Base-by-base conservation (phyloP, 345 rosid species). In the Populus alba region DNA sequence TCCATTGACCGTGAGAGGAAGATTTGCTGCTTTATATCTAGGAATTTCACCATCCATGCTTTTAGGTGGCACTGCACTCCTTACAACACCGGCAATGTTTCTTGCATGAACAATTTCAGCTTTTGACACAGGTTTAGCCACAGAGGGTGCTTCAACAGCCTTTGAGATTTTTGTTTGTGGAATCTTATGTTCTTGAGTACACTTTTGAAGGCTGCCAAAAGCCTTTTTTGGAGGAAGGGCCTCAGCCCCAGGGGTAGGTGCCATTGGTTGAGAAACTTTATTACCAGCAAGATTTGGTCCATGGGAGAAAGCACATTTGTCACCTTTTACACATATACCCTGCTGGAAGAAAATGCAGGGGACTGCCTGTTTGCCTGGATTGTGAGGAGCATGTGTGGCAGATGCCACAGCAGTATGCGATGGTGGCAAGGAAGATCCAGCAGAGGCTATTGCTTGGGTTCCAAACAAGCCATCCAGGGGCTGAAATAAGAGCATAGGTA, bases 381-480 rank as follows among this genome's bases (percentile, higher is more conserved):
- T 71, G 31, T 83, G 73, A 78, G 87, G 77, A 23, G 85, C 70
- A 22, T 83, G 85, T 15, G 72, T 6, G 3, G 74, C 70, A 85
- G 80, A 61, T 59, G 84, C 65, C 18, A 29, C 55, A 11, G 82
- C 81, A 27, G 55, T 41, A 9, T 81, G 85, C 1, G 69, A 80
- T 0, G 86, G 66, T 31, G 89, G 85, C 81, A 80, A 71, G 63
- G 88, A 71, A 63, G 89, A 75, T 81, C 87, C 92, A 72, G 86
- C 71, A 25, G 93, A 62, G 67, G 79, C 78, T 79, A 86, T 81
- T 20, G 83, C 89, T 84, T 87, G 92, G 25, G 80, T 82, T 80
- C 92, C 98, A 78, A 94, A 77, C 87, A 94, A 86, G 31, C 94
- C 94, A 82, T 95, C 98, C 78, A 95, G 93, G 45, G 98, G 97